Conservation (phyloP, 2,329 filamentous ascomycete species). For the Colletotrichum sp. region DNA sequence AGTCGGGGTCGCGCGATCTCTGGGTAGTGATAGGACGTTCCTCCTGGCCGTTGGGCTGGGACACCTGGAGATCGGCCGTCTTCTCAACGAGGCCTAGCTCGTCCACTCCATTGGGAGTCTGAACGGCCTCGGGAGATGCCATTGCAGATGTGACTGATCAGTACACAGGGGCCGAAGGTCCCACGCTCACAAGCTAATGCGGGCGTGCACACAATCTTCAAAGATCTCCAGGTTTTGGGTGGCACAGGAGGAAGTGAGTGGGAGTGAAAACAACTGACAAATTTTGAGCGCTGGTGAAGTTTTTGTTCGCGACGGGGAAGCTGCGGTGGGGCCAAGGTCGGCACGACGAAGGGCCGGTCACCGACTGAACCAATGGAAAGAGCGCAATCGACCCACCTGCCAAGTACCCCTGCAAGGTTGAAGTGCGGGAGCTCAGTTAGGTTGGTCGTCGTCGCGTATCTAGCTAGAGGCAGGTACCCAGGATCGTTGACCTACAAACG, state of each 20-base stretch:
- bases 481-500: neutral
- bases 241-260: neutral
- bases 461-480: neutral
- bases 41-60: conserved; percentile 1
- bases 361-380: conserved; percentile 3
- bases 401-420: neutral
- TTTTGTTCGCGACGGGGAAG: conserved; percentile 6
- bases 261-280: neutral
- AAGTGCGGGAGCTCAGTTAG: neutral
- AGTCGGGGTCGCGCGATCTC: conserved; percentile 71
- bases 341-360: neutral
- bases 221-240: neutral
- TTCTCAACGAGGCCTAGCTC: conserved; percentile 26
- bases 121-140: neutral
- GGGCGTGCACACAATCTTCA: neutral
- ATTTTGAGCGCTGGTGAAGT: neutral
- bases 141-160: neutral
- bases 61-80: conserved; percentile 26
- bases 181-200: neutral
- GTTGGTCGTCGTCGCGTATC: neutral
- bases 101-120: neutral
- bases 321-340: conserved; percentile 6
- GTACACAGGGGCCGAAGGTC: neutral
- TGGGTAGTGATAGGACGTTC: conserved; percentile 55
- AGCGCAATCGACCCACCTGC: neutral